phyloP scores from a whole-genome alignment of 2,329 filamentous ascomycete species.

The Colletotrichum limetticola region DNA sequence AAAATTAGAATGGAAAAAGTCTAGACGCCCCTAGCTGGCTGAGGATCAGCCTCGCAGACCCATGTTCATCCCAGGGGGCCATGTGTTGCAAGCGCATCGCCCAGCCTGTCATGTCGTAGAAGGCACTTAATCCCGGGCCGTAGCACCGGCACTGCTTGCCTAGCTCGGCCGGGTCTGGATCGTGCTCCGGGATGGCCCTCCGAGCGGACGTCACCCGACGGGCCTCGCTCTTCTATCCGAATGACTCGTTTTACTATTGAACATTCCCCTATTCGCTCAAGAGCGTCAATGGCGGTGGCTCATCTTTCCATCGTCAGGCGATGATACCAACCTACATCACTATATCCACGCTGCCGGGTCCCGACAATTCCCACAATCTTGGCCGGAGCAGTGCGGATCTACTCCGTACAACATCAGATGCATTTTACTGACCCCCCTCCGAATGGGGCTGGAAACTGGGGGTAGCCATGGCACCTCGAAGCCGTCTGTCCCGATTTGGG shows the following conservation, averaged over 20 bases:
- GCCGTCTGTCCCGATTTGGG: slow-evolving; percentile 9
- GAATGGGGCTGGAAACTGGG: background rate
- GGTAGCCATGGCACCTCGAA: background rate
- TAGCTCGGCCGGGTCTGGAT: background rate
- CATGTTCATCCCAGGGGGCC: background rate
- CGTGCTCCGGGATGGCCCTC: background rate
- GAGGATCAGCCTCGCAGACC: background rate
- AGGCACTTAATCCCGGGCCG: background rate
- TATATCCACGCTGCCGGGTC: slow-evolving; percentile 15
- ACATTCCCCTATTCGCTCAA: background rate
- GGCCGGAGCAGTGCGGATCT: background rate
- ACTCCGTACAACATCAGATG: background rate
- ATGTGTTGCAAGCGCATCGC: background rate
- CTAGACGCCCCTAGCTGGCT: background rate
- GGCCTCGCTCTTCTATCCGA: background rate
- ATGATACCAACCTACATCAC: slow-evolving; percentile 8
- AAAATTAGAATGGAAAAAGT: background rate
- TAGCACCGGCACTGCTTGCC: slow-evolving; percentile 14
- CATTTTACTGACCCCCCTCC: slow-evolving; percentile 1
- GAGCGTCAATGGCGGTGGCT: background rate
- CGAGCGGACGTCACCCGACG: slow-evolving; percentile 23
- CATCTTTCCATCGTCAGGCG: background rate
- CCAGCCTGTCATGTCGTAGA: background rate
- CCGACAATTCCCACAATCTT: slow-evolving; percentile 9
- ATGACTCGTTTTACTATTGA: slow-evolving; percentile 6